Evolutionary conservation across 2,329 filamentous ascomycete species (phyloP).

Genomic region (Pseudodiploospora longispora): DNA sequence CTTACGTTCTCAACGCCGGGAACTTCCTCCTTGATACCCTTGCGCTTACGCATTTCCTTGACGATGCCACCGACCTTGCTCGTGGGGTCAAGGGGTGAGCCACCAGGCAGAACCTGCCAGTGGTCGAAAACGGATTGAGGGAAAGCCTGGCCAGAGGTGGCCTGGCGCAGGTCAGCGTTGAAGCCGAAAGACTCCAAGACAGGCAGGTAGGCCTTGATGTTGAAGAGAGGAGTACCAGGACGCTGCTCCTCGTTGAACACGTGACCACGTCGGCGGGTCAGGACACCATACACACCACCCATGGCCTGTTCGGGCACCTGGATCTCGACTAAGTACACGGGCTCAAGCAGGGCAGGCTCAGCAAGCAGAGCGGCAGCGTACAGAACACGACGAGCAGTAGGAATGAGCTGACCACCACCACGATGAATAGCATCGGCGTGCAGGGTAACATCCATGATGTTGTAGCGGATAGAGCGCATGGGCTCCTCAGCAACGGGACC

Average conservation of each 20-base stretch:
- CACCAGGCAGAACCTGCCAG: conserved; percentile 94
- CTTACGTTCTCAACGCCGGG: conserved; percentile 93
- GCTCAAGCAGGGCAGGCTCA: conserved; percentile 86
- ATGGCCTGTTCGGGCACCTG: conserved; percentile 97
- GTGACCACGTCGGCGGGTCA: conserved; percentile 96
- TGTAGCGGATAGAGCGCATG: conserved; percentile 95
- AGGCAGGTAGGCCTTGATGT: conserved; percentile 94
- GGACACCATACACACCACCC: conserved; percentile 99
- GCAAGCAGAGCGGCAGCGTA: conserved; percentile 90
- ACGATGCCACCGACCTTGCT: conserved; percentile 80
- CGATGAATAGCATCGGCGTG: conserved; percentile 99
- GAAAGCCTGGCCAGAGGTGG: conserved; percentile 97
- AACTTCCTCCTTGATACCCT: conserved; percentile 97
- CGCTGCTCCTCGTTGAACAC: conserved; percentile 98
- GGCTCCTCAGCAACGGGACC: conserved; percentile 97
- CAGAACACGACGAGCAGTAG: conserved; percentile 93
- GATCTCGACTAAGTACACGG: conserved; percentile 98
- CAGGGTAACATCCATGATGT: conserved; percentile 98
- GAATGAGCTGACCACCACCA: conserved; percentile 98
- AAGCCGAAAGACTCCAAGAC: conserved; percentile 99
- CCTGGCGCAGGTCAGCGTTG: conserved; percentile 90
- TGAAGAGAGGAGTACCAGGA: conserved; percentile 97
- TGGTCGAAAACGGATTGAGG: conserved; percentile 98
- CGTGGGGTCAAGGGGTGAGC: conserved; percentile 76
- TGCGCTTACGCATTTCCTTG: conserved; percentile 90